Evolutionary conservation across 2,329 filamentous ascomycete species (phyloP).

Genomic region (Emericellopsis atlantica): DNA sequence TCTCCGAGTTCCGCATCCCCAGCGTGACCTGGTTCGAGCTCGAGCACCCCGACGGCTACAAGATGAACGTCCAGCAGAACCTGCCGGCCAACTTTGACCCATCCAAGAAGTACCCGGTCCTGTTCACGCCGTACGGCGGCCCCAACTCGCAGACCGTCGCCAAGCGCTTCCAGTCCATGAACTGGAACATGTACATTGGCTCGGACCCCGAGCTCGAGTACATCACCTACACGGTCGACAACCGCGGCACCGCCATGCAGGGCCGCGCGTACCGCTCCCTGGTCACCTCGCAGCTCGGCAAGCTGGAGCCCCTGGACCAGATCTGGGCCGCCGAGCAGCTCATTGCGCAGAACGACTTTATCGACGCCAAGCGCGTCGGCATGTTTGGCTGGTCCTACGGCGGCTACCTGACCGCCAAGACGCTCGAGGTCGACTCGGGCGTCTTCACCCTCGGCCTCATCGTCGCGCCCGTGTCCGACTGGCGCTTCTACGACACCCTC

Average conservation of each 20-base stretch:
- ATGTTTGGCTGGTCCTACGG: constrained; percentile 62
- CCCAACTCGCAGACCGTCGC: constrained; percentile 49
- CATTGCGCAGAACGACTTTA: constrained; percentile 32
- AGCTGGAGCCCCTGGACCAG: constrained; percentile 53
- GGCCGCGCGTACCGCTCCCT: constrained; percentile 48
- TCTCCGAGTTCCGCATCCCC: constrained; percentile 48
- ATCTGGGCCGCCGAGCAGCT: constrained; percentile 52
- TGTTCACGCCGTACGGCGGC: constrained; percentile 58
- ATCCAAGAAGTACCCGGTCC: constrained; percentile 49
- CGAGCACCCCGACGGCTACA: constrained; percentile 46
- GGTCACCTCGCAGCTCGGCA: constrained; percentile 47
- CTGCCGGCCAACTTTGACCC: constrained; percentile 53
- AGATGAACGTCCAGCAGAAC: constrained; percentile 50
- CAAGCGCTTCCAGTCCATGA: constrained; percentile 41
- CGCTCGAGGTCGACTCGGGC: constrained; percentile 47
- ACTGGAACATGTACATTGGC: constrained; percentile 50
- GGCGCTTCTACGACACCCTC: constrained; percentile 59
- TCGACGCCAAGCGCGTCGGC: constrained; percentile 46
- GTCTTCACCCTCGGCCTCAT: constrained; percentile 51
- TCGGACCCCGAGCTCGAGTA: constrained; percentile 57
- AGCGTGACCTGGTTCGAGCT: constrained; percentile 53
- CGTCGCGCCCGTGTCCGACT: constrained; percentile 54
- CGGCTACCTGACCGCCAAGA: constrained; percentile 54
- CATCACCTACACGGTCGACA: constrained; percentile 56
- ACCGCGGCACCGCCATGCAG: constrained; percentile 52